A percentile compares a stretch with the other conserved stretches of the same genome.
Conservation (phyloP, 1,284 basidiomycete species). For the Thecaphora thlaspeos region DNA sequence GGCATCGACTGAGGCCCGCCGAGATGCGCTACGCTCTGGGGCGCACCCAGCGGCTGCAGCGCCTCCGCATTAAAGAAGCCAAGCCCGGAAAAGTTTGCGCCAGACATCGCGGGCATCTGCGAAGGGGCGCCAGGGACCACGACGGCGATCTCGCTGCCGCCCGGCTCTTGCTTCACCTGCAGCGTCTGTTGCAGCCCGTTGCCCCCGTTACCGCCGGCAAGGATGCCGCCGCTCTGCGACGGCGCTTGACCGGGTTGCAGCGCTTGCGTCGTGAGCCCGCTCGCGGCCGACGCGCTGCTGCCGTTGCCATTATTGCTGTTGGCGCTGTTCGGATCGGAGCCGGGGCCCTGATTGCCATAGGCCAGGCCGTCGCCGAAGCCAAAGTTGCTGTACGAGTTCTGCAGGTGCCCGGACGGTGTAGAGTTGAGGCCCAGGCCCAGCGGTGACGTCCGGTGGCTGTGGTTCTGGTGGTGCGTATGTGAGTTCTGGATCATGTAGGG, state of each 20-base stretch:
- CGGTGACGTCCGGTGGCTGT: constrained; percentile 35
- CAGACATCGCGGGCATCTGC: too few relatives aligned
- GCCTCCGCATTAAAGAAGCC: constrained; percentile 23
- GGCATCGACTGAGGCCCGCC: constrained; percentile 48
- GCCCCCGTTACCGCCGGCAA: too few relatives aligned
- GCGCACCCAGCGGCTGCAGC: constrained; percentile 31
- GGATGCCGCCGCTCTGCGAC: too few relatives aligned
- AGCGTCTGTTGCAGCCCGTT: too few relatives aligned
- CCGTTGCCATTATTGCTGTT: not conserved
- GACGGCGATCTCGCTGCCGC: constrained; percentile 1
- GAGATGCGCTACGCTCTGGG: constrained; percentile 38
- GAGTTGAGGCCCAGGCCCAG: constrained; percentile 24
- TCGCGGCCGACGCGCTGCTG: too few relatives aligned
- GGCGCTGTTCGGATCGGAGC: not conserved
- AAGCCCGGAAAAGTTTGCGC: constrained; percentile 22
- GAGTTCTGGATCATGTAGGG: constrained; percentile 33
- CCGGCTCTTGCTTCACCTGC: not conserved
- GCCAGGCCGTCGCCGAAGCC: too few relatives aligned
- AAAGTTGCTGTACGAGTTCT: too few relatives aligned
- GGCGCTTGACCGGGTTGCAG: too few relatives aligned
- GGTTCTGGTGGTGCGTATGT: constrained; percentile 26
- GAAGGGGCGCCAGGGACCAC: not conserved
- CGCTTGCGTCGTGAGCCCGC: too few relatives aligned
- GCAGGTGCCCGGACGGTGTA: too few relatives aligned
- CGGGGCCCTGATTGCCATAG: not conserved